phyloP scores from a whole-genome alignment of 2,329 filamentous ascomycete species.

The Xylogone sp. region DNA sequence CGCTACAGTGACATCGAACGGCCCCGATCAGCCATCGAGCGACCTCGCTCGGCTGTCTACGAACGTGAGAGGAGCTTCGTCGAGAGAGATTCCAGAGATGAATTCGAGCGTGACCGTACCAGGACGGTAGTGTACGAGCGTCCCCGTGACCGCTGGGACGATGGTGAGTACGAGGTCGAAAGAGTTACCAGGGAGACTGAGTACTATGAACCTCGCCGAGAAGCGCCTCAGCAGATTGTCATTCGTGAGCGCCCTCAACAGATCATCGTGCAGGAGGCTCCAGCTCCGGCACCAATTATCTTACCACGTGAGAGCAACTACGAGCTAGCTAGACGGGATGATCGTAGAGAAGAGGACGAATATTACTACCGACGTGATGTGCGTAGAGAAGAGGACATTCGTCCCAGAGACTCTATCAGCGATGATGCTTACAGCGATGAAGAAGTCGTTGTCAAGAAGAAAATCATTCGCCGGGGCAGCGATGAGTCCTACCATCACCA shows the following conservation, averaged over 20 bases:
- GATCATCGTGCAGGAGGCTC: constrained; percentile 57
- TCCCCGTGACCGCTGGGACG: constrained; percentile 22
- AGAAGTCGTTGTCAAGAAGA: constrained; percentile 37
- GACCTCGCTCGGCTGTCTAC: constrained; percentile 23
- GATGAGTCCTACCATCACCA: constrained; percentile 45
- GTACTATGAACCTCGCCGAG: constrained; percentile 49
- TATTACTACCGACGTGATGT: constrained; percentile 33
- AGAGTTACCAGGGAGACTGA: constrained; percentile 60
- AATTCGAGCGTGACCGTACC: constrained; percentile 28
- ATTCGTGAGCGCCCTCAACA: constrained; percentile 55
- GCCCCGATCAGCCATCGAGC: no score
- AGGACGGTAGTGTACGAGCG: constrained; percentile 35
- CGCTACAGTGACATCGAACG: constrained; percentile 14
- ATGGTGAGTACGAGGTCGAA: constrained; percentile 37
- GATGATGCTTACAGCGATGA: constrained; percentile 43
- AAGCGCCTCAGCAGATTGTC: constrained; percentile 51
- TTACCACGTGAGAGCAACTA: constrained; percentile 21
- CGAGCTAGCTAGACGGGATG: constrained; percentile 17
- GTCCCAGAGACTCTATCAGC: constrained; percentile 19
- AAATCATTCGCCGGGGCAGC: constrained; percentile 42
- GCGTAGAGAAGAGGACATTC: constrained; percentile 18
- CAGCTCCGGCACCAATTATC: constrained; percentile 47
- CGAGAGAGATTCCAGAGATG: constrained; percentile 22
- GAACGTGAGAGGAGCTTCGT: constrained; percentile 16
- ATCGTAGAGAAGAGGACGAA: constrained; percentile 25